Base-by-base conservation (phyloP, 108 stramenopile species). In the Cyclostephanos tholiformis region DNA sequence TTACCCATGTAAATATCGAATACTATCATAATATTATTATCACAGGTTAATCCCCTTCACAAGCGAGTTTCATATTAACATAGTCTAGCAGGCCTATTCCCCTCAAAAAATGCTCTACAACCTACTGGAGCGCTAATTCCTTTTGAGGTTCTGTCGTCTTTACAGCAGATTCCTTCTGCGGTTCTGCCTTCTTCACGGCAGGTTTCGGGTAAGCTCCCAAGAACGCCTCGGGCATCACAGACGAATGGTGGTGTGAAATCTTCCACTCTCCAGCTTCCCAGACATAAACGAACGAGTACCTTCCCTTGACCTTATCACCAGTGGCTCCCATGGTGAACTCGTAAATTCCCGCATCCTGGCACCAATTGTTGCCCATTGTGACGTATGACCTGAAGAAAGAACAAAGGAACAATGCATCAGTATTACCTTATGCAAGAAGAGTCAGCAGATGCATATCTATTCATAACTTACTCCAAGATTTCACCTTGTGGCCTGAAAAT, bases 241-340 rank as follows among this genome's bases (percentile, higher is more conserved):
- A 83, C 25, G 83, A 84, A 56, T 90, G 89, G 64, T 90, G 89
- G 57, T 90, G 89, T 52, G 77, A 67, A 51, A 88, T 88, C 83
- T 86, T 88, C 88, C 88, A 89, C 51, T 87, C 68, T 8, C 85
- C 86, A 62, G 84, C 82, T 63, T 89, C 86, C 49, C 76, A 85
- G 51, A 83, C 74, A 56, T 89, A 89, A 19, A 86, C 75, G 50
- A 82, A 89, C 23, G 82, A 67, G 63, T 87, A 89, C 38, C 88
- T 84, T 19, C 73, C 86, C 72, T 76, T 79, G 51, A 86, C 84
- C 75, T 82, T 85, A 56, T 69, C 66, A 14, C 85, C 86, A 43
- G 64, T 75, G 32, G 74, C 77, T 38, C 87, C 85, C 77, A 88
- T 79, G 26, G 83, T 86, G 77, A 88, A 88, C 49, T 88, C 83